phyloP scores from a whole-genome alignment of 1,139 yeast genomes.

The Tardiomyces depauwii region DNA sequence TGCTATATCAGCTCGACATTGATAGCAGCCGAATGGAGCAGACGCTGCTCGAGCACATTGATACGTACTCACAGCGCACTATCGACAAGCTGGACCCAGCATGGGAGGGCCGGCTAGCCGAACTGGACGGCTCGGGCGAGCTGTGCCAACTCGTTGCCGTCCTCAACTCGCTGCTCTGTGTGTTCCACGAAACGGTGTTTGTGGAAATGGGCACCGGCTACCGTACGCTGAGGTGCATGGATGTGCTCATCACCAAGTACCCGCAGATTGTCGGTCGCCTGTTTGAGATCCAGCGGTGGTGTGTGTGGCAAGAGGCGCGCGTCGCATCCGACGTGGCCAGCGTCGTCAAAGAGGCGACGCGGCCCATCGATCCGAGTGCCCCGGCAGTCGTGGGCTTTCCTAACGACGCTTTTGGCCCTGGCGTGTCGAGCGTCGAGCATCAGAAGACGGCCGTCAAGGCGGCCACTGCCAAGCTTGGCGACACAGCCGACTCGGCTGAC shows the following conservation, averaged over 20 bases:
- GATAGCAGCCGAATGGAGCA: conserved; percentile 7
- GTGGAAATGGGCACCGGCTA: conserved; percentile 22
- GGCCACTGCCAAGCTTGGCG: conserved; percentile 15
- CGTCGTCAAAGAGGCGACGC: conserved; percentile 3
- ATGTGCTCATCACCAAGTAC: background rate
- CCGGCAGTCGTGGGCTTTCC: background rate
- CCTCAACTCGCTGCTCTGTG: conserved; percentile 8
- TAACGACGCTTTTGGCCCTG: background rate
- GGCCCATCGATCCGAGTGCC: background rate
- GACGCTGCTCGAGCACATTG: background rate
- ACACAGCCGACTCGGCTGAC: conserved; percentile 8
- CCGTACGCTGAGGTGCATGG: conserved; percentile 9
- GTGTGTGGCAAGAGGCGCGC: conserved; percentile 19
- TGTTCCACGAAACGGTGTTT: conserved; percentile 19
- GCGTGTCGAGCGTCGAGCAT: background rate
- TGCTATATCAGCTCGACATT: conserved; percentile 21
- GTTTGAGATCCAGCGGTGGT: conserved; percentile 16
- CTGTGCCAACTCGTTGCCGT: conserved; percentile 3
- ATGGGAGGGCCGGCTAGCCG: background rate
- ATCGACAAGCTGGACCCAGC: background rate
- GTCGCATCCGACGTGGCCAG: conserved; percentile 6
- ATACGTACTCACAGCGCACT: background rate
- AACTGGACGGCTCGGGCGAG: conserved; percentile 1
- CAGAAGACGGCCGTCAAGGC: conserved; percentile 10
- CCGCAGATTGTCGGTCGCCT: conserved; percentile 11